phyloP scores from a whole-genome alignment of 176 grass and related monocot genomes.

The Thinopyrum elongatum region DNA sequence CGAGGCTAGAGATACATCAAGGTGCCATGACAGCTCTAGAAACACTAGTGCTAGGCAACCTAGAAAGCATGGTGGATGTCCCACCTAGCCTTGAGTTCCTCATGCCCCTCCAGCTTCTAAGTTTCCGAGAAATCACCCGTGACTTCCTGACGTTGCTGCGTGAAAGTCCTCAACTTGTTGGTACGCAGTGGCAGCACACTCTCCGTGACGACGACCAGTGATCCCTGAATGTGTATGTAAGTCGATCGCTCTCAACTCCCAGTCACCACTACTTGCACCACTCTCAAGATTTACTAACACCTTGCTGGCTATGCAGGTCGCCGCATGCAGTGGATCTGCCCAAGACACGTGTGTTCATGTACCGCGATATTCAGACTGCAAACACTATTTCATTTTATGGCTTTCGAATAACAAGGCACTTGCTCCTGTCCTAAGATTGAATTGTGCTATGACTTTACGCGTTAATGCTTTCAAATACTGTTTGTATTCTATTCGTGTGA shows the following conservation, averaged over 20 bases:
- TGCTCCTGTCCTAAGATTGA: background rate
- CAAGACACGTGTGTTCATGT: too few relatives aligned
- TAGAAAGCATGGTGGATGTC: background rate
- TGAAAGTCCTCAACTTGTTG: background rate
- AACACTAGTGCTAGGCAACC: background rate
- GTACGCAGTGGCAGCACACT: background rate
- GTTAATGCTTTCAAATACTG: background rate
- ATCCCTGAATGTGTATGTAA: background rate
- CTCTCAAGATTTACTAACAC: background rate
- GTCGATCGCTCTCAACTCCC: background rate
- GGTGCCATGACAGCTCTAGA: background rate
- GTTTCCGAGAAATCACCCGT: background rate
- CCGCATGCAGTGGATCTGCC: background rate
- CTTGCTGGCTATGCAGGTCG: background rate
- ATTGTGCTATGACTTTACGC: background rate
- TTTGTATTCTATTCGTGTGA: background rate
- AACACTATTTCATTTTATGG: too few relatives aligned
- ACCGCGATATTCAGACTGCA: too few relatives aligned
- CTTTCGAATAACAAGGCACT: background rate
- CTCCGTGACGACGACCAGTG: background rate
- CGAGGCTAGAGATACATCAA: too few relatives aligned
- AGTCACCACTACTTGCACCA: background rate
- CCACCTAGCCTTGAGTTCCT: background rate
- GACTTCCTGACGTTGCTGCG: background rate
- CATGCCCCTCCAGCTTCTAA: background rate